Evolutionary conservation across 2,329 filamentous ascomycete species (phyloP), one percentile per base, ranked within the genome.

Genomic region (Colletotrichum salicis): DNA sequence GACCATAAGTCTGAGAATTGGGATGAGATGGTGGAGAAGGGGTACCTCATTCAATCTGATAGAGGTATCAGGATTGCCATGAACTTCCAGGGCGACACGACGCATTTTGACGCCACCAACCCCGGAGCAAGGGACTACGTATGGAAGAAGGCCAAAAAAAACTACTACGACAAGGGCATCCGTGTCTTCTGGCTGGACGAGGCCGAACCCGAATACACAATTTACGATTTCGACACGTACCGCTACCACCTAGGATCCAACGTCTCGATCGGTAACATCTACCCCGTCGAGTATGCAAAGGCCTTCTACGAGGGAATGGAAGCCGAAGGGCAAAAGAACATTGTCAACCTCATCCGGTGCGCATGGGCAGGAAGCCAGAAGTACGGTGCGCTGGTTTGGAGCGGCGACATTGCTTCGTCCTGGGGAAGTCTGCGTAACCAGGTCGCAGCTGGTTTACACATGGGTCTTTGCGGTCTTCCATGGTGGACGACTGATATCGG

Each of bases 401-500:
- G 85, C 62, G 91, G 91, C 15, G 91, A 93, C 75, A 91, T 92
- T 70, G 90, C 90, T 0, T 89, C 86, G 0, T 90, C 88, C 0
- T 93, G 90, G 91, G 79, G 78, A 2, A 89, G 85, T 31, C 83
- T 92, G 59, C 84, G 88, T 4, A 86, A 88, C 70, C 90, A 93
- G 77, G 81, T 92, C 2, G 84, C 88, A 0, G 90, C 91, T 0
- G 91, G 91, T 0, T 80, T 93, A 24, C 91, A 91, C 76, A 91
- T 92, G 87, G 91, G 89, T 0, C 80, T 92, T 5, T 84, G 89
- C 0, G 91, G 91, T 0, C 84, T 92, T 11, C 86, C 89, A 0
- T 92, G 90, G 90, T 93, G 89, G 89, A 93, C 91, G 0, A 93
- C 90, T 0, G 91, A 93, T 75, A 92, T 93, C 64, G 91, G 91